Evolutionary conservation across 768 basidiomycete genomes (phyloP), one percentile per base, ranked within the genome.

Genomic region (Dacryopinax spathularia): DNA sequence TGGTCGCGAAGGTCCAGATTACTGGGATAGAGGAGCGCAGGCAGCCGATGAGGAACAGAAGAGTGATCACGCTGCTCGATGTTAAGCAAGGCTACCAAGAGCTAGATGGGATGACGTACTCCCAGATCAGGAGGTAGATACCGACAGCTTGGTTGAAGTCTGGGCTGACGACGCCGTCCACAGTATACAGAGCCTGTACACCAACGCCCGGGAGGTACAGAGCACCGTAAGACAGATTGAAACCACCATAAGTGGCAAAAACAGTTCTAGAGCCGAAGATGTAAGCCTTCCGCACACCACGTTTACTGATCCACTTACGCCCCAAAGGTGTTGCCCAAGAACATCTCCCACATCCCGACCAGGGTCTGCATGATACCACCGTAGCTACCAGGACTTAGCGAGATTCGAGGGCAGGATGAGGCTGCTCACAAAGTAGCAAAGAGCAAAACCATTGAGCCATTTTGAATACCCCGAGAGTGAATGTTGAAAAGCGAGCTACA

Each of bases 301-400:
- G 48, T 13, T n/a, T 5, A 29, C 15, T 13, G 5, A 27, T 15
- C 18, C 4, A 31, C 48, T 56, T 56, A 56, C 48, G 48, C 48
- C 31, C 48, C 48, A 18, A 56, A 56, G 5, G 48, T 56, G 18
- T 56, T 56, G 48, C 48, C 48, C 15, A 56, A 29, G 48, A 56
- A 56, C 48, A 56, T 56, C 48, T 56, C 48, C 48, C 48, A 56
- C 48, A 56, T 56, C 48, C 48, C 48, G 25, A 56, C 48, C 13
- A 56, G 48, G 15, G 25, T 56, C 18, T 56, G 48, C 48, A 29
- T 56, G 48, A 56, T 56, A 29, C 48, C 48, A 29, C 13, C 48
- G 31, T 56, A 56, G 48, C 48, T 56, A 29, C 3, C 9, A 9
- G 4, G 5, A 22, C 31, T 56, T 9, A 56, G 48, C 2, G 5